A percentile compares a stretch with the other conserved stretches of the same genome.
These are phyloP conservation scores for Cyclanthera cordifolia DNA, from an alignment of 306 rosid genomes.

Conservation along the genomic window DNA sequence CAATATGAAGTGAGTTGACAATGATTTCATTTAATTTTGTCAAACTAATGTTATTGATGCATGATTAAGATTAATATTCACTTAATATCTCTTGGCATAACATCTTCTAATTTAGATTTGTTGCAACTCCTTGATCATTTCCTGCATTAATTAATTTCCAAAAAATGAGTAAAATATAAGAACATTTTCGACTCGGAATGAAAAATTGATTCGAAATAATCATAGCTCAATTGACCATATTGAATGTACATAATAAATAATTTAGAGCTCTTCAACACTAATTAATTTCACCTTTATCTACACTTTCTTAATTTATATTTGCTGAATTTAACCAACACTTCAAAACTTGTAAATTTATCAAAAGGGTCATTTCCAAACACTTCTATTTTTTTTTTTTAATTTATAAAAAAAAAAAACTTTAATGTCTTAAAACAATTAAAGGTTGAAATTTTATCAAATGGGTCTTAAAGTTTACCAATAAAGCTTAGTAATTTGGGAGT, in stretches of 20 bases:
- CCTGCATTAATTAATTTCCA: background rate
- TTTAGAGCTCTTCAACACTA: too few species aligned
- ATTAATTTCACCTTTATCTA: background rate
- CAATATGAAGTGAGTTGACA: too few species aligned
- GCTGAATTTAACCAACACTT: background rate
- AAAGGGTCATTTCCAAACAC: background rate
- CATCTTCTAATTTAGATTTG: background rate
- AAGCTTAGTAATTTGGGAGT: background rate
- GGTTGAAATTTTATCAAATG: background rate
- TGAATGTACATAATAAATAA: too few species aligned
- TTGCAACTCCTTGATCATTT: background rate
- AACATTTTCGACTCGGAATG: background rate
- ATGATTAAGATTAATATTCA: too few species aligned
- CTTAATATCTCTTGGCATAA: slow-evolving; percentile 2
- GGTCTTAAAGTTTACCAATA: background rate
- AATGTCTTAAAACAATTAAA: background rate
- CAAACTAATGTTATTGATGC: too few species aligned
- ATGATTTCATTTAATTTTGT: too few species aligned
- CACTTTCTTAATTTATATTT: background rate
- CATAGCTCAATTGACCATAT: background rate
- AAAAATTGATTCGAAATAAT: background rate
- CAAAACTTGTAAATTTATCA: background rate
- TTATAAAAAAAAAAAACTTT: too few species aligned
- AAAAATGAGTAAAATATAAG: background rate
- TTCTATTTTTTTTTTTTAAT: too few species aligned